phyloP scores from a whole-genome alignment of 2,329 filamentous ascomycete species.

The Talaromyces pinophilus region DNA sequence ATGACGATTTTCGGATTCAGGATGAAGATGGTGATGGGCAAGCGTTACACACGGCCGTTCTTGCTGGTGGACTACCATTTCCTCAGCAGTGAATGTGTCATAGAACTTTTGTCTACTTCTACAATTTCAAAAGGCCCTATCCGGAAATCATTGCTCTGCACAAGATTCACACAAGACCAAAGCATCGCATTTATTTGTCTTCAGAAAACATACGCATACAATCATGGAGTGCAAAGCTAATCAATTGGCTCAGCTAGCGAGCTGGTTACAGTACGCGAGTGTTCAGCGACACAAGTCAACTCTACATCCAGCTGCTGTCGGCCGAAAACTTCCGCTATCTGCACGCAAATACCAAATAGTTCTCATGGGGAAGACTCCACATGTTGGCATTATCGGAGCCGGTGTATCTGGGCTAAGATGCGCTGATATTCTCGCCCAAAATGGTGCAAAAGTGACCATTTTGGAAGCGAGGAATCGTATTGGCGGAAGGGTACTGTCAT shows the following conservation, averaged over 20 bases:
- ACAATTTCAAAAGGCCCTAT: background rate
- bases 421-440: slow-evolving; percentile 58
- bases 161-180: background rate
- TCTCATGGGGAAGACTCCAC: slow-evolving; percentile 45
- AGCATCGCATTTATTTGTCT: background rate
- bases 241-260: slow-evolving; percentile 21
- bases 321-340: slow-evolving; percentile 23
- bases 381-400: slow-evolving; percentile 62
- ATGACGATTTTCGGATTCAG: slow-evolving; percentile 14
- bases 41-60: slow-evolving; percentile 16
- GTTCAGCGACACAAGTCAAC: slow-evolving; percentile 3
- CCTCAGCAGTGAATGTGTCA: background rate
- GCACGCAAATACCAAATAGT: slow-evolving; percentile 23
- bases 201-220: background rate
- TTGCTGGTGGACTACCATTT: background rate
- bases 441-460: slow-evolving; percentile 60
- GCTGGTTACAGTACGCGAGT: slow-evolving; percentile 17
- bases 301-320: slow-evolving; percentile 21
- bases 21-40: slow-evolving; percentile 15
- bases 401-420: slow-evolving; percentile 62
- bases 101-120: background rate
- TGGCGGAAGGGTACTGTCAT: slow-evolving; percentile 56
- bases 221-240: slow-evolving; percentile 26
- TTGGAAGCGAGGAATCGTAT: slow-evolving; percentile 61
- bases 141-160: background rate